Evolutionary conservation across 106 monocot species (phyloP).

Genomic region (Apostasia ramifera): DNA sequence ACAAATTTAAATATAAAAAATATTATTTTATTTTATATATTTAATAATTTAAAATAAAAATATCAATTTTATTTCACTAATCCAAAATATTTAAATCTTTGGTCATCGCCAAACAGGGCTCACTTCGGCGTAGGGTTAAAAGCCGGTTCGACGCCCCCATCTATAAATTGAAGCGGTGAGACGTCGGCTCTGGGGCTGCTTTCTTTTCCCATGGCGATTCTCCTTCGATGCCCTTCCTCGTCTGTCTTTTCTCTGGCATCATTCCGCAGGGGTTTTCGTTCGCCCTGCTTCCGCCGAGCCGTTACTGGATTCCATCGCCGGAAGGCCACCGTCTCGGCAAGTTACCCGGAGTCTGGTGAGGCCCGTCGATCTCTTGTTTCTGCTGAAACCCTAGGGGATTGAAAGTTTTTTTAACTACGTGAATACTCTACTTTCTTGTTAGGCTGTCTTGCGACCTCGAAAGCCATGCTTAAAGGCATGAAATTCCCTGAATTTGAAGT

Average conservation of each 20-base stretch:
- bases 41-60: too few species aligned
- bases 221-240: conserved; percentile 21
- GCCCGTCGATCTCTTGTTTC: background rate
- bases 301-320: conserved; percentile 5
- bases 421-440: background rate
- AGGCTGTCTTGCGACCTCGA: conserved; percentile 32
- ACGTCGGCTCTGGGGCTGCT: background rate
- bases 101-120: too few species aligned
- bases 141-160: background rate
- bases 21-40: too few species aligned
- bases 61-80: too few species aligned
- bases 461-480: conserved; percentile 77
- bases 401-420: background rate
- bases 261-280: background rate
- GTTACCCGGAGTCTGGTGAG: conserved; percentile 7
- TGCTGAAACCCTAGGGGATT: background rate
- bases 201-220: background rate
- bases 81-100: too few species aligned
- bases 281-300: background rate
- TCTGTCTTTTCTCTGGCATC: conserved; percentile 1
- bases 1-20: too few species aligned
- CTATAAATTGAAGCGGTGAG: too few species aligned
- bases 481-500: conserved; percentile 78
- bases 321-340: conserved; percentile 5
- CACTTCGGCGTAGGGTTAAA: too few species aligned